A percentile compares a stretch with the other conserved stretches of the same genome.
Evolutionary conservation across 352 stramenopile species (phyloP).

Genomic region (Stephanocyclus meneghinianus): DNA sequence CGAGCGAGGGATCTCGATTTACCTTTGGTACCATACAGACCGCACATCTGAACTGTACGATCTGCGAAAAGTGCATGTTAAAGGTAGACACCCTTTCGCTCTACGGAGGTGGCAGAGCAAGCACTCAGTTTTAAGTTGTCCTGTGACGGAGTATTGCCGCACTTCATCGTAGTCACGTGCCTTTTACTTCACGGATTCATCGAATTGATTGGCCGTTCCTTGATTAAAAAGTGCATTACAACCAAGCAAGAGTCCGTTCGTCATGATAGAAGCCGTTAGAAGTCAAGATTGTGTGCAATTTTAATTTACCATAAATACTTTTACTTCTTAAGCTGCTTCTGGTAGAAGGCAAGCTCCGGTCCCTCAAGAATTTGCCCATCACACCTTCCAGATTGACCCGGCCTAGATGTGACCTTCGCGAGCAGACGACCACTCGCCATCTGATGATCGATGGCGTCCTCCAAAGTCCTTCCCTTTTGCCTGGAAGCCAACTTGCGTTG

Average conservation of each 20-base stretch:
- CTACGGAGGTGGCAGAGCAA: too few species aligned
- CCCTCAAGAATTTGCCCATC: slow-evolving; percentile 99
- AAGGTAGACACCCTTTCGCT: too few species aligned
- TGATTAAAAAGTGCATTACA: background rate
- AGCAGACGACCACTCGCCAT: slow-evolving; percentile 94
- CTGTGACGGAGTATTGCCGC: too few species aligned
- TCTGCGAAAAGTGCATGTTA: too few species aligned
- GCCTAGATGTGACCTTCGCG: slow-evolving; percentile 95
- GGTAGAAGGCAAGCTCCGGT: slow-evolving; percentile 99
- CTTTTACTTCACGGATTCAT: too few species aligned
- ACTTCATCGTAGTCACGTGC: too few species aligned
- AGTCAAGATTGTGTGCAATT: background rate
- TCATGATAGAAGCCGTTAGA: background rate
- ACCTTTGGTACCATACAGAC: too few species aligned
- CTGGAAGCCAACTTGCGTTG: slow-evolving; percentile 91
- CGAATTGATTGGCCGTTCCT: too few species aligned
- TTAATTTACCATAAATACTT: slow-evolving; percentile 46
- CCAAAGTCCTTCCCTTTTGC: slow-evolving; percentile 90
- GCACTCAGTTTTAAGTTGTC: too few species aligned
- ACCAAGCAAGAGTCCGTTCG: background rate
- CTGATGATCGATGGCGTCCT: slow-evolving; percentile 94
- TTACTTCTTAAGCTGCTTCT: slow-evolving; percentile 99
- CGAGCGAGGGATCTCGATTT: too few species aligned
- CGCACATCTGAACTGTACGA: too few species aligned
- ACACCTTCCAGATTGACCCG: slow-evolving; percentile 95